Evolutionary conservation across 176 grass and related monocot species (phyloP), one percentile per base, ranked within the genome.

Genomic region (Hordeum marinum): DNA sequence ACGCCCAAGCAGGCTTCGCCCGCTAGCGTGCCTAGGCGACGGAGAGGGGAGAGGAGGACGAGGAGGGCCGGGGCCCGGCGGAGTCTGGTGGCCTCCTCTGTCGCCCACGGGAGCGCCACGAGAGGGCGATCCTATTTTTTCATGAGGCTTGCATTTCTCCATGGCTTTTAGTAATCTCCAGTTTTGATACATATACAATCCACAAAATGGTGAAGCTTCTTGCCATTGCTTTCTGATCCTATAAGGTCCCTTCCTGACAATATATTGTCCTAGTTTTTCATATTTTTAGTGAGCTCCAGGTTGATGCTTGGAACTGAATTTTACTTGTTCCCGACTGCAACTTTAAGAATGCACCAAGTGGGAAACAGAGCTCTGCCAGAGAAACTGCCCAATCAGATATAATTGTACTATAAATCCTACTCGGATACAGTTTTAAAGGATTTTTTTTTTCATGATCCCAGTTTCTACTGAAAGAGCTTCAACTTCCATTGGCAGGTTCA

Each of bases 401-500:
- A 21, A 13, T 26, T 37, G 17, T 14, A 18, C 72, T 29, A 2
- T 32, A 32, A 7, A 85, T 76, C n/a, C 11, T 37, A 21, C 45
- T 52, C 9, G 3, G 36, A 46, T 78, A 26, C 73, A 64, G 20
- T 63, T 86, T 83, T 37, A 32, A 78, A 70, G 4, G 10, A 65
- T 43, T 8, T 18, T 82, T 63, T 29, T 31, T 9, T 26, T 55
- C 9, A 59, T 23, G 34, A 58, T 45, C 14, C 20, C 39, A 20
- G 66, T 23, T 46, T 70, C 58, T 82, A 80, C 67, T 83, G 75
- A 87, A 75, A 80, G 58, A 37, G 7, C 9, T 8, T 67, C 15
- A 63, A 17, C 10, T 65, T 86, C 27, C 40, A 70, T 78, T 80
- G 48, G 25, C 80, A 90, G 89, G 73, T 78, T 82, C 78, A 26